phyloP scores from a whole-genome alignment of 129 eudicot species.

The Chrysanthemum lavandulifolium region DNA sequence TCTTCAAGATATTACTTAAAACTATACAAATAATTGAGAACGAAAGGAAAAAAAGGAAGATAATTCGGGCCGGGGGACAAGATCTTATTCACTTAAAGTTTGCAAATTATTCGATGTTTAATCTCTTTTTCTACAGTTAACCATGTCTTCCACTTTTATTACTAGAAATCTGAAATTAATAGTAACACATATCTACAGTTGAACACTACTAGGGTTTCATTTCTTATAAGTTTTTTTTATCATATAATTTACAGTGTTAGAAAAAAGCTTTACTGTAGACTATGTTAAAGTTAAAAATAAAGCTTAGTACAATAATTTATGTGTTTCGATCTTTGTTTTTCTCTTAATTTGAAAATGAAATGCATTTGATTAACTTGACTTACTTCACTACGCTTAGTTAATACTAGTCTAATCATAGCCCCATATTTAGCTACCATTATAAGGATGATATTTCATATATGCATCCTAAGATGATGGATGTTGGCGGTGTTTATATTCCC shows the following conservation, averaged over 20 bases:
- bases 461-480: slow-evolving; percentile 32
- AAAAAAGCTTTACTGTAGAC: too few species aligned
- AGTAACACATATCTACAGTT: not conserved
- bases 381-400: slow-evolving; percentile 8
- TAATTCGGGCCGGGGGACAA: slow-evolving; percentile 36
- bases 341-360: not conserved
- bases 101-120: slow-evolving; percentile 32
- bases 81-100: slow-evolving; percentile 41
- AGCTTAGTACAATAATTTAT: too few species aligned
- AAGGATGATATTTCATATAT: slow-evolving; percentile 11
- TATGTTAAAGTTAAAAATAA: too few species aligned
- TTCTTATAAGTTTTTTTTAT: not conserved
- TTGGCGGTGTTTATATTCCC: too few species aligned
- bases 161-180: not conserved
- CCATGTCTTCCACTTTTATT: slow-evolving; percentile 18
- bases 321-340: too few species aligned
- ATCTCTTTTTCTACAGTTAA: slow-evolving; percentile 25
- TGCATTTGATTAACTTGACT: too few species aligned
- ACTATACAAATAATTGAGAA: not conserved
- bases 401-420: slow-evolving; percentile 23
- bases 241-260: too few species aligned
- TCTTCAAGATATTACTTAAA: slow-evolving; percentile 1
- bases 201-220: slow-evolving; percentile 15
- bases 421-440: slow-evolving; percentile 31
- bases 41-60: not conserved